Conservation (phyloP, 2,329 filamentous ascomycete genomes). For the Talaromyces pinophilus region DNA sequence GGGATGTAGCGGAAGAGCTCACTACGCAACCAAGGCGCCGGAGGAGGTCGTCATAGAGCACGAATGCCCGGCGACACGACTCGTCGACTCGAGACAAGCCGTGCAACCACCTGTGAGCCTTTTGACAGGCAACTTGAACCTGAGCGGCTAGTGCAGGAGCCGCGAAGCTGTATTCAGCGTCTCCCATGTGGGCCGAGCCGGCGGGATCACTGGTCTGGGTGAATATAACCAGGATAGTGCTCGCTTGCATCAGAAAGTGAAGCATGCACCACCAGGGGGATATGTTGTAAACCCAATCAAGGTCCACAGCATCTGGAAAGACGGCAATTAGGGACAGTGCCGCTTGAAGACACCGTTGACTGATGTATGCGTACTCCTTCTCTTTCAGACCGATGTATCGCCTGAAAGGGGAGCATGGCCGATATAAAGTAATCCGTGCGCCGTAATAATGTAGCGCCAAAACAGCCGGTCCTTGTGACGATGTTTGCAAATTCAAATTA, state of each 20-base stretch:
- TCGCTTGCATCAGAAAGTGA: slow-evolving; percentile 48
- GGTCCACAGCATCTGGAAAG: slow-evolving; percentile 40
- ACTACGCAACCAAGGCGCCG: slow-evolving; percentile 30
- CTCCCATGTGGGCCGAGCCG: slow-evolving; percentile 28
- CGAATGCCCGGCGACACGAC: slow-evolving; percentile 40
- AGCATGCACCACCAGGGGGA: slow-evolving; percentile 48
- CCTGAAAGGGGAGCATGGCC: slow-evolving; percentile 41
- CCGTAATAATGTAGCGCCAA: slow-evolving; percentile 47
- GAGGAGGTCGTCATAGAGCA: slow-evolving; percentile 37
- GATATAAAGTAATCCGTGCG: slow-evolving; percentile 42
- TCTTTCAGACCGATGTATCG: slow-evolving; percentile 1
- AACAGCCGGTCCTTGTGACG: slow-evolving; percentile 36
- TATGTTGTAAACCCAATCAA: slow-evolving; percentile 36
- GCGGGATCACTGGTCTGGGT: slow-evolving; percentile 32
- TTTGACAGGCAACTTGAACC: slow-evolving; percentile 35
- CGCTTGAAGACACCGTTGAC: slow-evolving; percentile 41
- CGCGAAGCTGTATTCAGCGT: not conserved
- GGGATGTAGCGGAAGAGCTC: not conserved
- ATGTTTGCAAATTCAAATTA: slow-evolving; percentile 27
- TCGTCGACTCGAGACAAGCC: slow-evolving; percentile 34
- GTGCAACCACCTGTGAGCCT: slow-evolving; percentile 43
- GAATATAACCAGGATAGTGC: slow-evolving; percentile 41
- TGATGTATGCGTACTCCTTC: slow-evolving; percentile 28
- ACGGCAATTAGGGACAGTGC: slow-evolving; percentile 41
- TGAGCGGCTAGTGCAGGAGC: slow-evolving; percentile 31